Evolutionary conservation across 345 rosid genomes (phyloP).

Genomic region (Eucalyptus erythrocorys): DNA sequence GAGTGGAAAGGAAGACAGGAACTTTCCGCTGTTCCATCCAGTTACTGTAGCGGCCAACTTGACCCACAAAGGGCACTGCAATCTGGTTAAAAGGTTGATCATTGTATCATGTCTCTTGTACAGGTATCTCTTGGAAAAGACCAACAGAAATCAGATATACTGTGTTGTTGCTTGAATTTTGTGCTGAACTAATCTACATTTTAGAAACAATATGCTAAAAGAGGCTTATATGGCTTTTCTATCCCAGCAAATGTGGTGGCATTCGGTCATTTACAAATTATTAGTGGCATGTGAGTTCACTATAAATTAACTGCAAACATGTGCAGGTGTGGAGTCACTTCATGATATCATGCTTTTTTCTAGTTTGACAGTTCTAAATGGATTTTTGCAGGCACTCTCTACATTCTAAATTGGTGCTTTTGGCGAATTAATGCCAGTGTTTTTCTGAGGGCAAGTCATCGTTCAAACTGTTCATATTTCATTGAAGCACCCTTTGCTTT

Average conservation of each 20-base stretch:
- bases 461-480: neutral
- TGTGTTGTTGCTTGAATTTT: neutral
- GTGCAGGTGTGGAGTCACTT: neutral
- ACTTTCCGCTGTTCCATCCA: constrained; percentile 44
- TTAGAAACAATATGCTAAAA: neutral
- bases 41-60: constrained; percentile 54
- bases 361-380: neutral
- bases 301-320: neutral
- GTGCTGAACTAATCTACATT: neutral
- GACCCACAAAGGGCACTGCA: constrained; percentile 30
- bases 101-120: neutral
- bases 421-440: neutral
- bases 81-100: neutral
- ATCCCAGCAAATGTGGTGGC: neutral
- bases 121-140: constrained; percentile 3
- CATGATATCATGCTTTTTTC: neutral
- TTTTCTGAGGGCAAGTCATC: neutral
- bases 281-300: neutral
- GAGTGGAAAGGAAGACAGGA: constrained; percentile 57
- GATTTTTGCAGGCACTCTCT: neutral
- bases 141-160: neutral
- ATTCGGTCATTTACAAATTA: neutral
- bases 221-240: neutral
- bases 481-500: neutral
- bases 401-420: neutral